These are phyloP conservation scores for Myxozyma geophila DNA, from an alignment of 805 yeast species.

Conservation along the genomic window DNA sequence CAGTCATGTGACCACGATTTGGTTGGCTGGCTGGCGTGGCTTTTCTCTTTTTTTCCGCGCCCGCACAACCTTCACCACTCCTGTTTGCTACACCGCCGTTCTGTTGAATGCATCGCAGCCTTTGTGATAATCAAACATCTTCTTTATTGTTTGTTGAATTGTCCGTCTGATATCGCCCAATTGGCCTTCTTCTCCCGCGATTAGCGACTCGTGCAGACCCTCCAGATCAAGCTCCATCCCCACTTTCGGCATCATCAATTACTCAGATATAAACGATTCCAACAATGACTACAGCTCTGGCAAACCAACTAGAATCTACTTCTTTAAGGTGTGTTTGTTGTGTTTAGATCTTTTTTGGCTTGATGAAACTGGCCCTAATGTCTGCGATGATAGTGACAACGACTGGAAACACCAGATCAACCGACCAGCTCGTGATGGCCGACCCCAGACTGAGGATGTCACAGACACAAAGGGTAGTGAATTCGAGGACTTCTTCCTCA, in stretches of 20 bases:
- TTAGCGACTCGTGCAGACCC: background rate
- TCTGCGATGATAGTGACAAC: slow-evolving; percentile 35
- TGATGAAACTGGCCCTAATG: background rate
- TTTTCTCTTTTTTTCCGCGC: slow-evolving; percentile 12
- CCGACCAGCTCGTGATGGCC: slow-evolving; percentile 81
- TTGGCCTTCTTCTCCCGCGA: background rate
- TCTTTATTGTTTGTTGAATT: background rate
- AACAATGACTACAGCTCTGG: slow-evolving; percentile 31
- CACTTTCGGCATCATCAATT: background rate
- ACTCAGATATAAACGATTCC: background rate
- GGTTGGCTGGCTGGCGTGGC: slow-evolving; percentile 15
- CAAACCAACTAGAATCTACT: slow-evolving; percentile 29
- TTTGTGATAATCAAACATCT: background rate
- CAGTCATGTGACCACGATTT: slow-evolving; percentile 7
- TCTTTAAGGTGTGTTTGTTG: slow-evolving; percentile 20
- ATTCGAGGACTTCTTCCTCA: slow-evolving; percentile 89
- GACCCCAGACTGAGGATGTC: slow-evolving; percentile 93
- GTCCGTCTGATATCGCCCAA: background rate
- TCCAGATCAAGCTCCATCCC: background rate
- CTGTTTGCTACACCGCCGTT: slow-evolving; percentile 1
- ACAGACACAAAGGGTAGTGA: slow-evolving; percentile 85
- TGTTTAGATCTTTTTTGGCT: background rate
- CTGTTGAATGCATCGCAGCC: background rate
- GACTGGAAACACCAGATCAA: slow-evolving; percentile 78
- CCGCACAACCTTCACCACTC: background rate